Evolutionary conservation across 352 stramenopile species (phyloP), one percentile per base, ranked within the genome.

Genomic region (Pythium inflatum): DNA sequence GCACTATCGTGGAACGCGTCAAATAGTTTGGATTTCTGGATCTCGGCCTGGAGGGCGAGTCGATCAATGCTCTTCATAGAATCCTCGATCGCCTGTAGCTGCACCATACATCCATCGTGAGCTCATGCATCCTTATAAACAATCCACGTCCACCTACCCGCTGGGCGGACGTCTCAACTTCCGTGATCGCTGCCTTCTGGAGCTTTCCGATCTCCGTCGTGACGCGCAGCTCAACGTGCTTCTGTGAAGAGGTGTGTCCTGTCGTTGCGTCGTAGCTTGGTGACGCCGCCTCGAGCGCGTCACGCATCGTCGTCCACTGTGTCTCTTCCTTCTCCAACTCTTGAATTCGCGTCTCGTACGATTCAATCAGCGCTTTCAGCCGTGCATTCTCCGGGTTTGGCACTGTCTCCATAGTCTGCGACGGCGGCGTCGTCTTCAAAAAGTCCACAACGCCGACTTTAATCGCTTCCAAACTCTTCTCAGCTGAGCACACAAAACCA

Each of bases 21-120:
- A 62, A 94, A 94, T 2, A 94, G 67, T 53, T 80, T 70, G 1
- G 79, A 68, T 56, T 91, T 91, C 71, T 89, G 85, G 54, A 82
- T 88, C 71, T 92, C 85, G 16, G 82, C 77, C 69, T 91, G 77
- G 40, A 92, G 62, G 25, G 88, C 80, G 53, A 91, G 76, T 30
- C 81, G 80, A 57, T 91, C 84, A 31, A 90, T 75, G 5, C 77
- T 85, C 53, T 77, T 49, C 78, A 91, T 88, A n/a, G 85, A 91
- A 30, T 81, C 78, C 28, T 90, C 76, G 30, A 91, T 62, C 36
- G 88, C 73, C n/a, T 72, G 56, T 45, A 92, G 50, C 85, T 92
- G n/a, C n/a, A 68, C 30, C 20, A n/a, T 36, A 56, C 25, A 41
- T n/a, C n/a, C n/a, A n/a, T n/a, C n/a, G n/a, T n/a, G n/a, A n/a